phyloP scores from a whole-genome alignment of 441 rosid species.

The Rhodomyrtus psidioides region DNA sequence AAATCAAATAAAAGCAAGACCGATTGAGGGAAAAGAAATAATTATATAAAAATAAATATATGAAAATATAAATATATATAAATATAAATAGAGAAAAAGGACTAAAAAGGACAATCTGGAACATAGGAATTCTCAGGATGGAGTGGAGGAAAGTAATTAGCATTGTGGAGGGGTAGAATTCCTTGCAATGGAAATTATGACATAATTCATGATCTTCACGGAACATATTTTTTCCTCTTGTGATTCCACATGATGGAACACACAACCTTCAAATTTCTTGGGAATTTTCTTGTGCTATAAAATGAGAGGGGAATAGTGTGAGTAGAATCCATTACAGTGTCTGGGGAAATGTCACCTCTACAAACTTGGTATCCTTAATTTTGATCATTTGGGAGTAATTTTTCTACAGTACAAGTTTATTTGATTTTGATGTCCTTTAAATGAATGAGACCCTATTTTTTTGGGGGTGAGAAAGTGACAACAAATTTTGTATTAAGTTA shows the following conservation, averaged over 20 bases:
- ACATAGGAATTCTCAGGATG: no score
- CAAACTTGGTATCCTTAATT: neutral
- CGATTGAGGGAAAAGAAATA: no score
- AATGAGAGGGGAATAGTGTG: neutral
- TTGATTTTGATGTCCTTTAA: neutral
- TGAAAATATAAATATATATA: no score
- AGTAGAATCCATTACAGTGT: neutral
- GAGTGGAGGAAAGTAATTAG: no score
- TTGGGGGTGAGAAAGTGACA: neutral
- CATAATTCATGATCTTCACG: neutral
- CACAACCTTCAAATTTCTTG: neutral
- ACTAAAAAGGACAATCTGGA: no score
- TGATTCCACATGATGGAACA: no score
- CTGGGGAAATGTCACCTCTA: neutral
- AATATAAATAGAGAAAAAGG: no score
- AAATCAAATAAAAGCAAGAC: no score
- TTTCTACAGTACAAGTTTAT: neutral
- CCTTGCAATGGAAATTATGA: neutral
- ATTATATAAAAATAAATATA: no score
- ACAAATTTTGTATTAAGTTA: neutral
- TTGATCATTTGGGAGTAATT: neutral
- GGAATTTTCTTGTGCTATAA: neutral
- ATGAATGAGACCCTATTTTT: neutral
- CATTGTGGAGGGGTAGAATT: no score
- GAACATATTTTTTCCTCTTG: neutral